Evolutionary conservation across 2,329 filamentous ascomycete genomes (phyloP).

Genomic region (Grosmannia clavigera): DNA sequence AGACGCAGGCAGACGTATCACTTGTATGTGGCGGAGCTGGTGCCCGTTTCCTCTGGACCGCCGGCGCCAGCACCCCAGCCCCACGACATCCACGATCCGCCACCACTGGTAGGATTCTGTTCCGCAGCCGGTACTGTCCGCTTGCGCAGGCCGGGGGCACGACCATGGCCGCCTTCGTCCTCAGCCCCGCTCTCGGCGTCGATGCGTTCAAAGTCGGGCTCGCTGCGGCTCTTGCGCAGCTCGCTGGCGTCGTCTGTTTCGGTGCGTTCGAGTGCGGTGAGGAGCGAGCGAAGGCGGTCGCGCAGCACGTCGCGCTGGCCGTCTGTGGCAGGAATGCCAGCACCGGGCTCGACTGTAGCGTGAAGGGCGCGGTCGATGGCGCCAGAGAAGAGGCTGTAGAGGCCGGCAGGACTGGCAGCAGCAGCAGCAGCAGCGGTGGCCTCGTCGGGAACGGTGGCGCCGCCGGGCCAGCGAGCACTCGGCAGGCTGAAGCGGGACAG

Average conservation of each 20-base stretch:
- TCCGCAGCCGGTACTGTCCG: background rate
- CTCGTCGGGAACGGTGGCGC: slow-evolving; percentile 5
- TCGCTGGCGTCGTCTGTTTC: slow-evolving; percentile 27
- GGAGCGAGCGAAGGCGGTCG: slow-evolving; percentile 60
- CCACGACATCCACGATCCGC: slow-evolving; percentile 36
- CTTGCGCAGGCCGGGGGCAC: slow-evolving; percentile 13
- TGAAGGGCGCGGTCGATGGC: slow-evolving; percentile 48
- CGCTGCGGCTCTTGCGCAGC: slow-evolving; percentile 71
- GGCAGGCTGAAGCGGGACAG: slow-evolving; percentile 82
- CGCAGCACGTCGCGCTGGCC: slow-evolving; percentile 67
- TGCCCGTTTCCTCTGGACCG: slow-evolving; percentile 18
- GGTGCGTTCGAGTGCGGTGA: slow-evolving; percentile 60
- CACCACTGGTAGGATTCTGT: slow-evolving; percentile 11
- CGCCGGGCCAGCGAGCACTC: slow-evolving; percentile 43
- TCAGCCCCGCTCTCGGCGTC: slow-evolving; percentile 58
- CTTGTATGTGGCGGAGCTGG: slow-evolving; percentile 27
- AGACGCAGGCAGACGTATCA: slow-evolving; percentile 1
- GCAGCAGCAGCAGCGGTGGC: background rate
- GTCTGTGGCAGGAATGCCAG: slow-evolving; percentile 14
- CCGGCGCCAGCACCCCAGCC: slow-evolving; percentile 23
- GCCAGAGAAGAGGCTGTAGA: slow-evolving; percentile 66
- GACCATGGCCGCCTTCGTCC: slow-evolving; percentile 23
- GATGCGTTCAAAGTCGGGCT: slow-evolving; percentile 77
- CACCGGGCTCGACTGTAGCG: slow-evolving; percentile 12
- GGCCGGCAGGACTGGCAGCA: slow-evolving; percentile 34